Evolutionary conservation across 2,329 filamentous ascomycete genomes (phyloP).

Genomic region (Thermomyces lanuginosus): DNA sequence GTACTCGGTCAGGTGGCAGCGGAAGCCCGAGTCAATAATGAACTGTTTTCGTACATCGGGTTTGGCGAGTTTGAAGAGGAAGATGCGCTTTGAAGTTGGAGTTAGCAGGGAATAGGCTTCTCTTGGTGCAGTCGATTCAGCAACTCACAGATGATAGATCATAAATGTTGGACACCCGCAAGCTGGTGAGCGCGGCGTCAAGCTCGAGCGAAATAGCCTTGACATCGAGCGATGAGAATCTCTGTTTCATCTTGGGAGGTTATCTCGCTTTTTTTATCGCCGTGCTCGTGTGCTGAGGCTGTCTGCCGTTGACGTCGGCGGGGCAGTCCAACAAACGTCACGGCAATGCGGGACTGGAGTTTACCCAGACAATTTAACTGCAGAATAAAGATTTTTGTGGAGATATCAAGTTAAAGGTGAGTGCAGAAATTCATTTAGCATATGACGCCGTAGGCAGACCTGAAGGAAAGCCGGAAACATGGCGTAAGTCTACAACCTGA

Average conservation of each 20-base stretch:
- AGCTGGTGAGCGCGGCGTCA: conserved; percentile 52
- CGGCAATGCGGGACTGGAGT: conserved; percentile 1
- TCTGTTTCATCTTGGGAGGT: conserved; percentile 47
- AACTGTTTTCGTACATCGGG: conserved; percentile 79
- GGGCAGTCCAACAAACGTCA: neutral
- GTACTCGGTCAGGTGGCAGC: conserved; percentile 86
- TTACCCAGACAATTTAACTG: conserved; percentile 1
- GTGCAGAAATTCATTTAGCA: no score
- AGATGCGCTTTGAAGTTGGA: conserved; percentile 47
- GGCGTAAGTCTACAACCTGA: no score
- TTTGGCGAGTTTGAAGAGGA: conserved; percentile 87
- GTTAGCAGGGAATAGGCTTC: neutral
- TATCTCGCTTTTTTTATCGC: no score
- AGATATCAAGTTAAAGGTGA: no score
- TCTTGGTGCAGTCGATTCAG: neutral
- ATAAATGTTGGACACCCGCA: conserved; percentile 86
- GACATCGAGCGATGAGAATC: conserved; percentile 42
- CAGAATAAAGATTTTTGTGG: no score
- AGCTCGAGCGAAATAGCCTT: conserved; percentile 93
- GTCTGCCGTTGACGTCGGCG: neutral
- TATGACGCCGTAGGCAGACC: no score
- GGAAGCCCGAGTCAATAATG: conserved; percentile 86
- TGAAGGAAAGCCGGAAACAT: no score
- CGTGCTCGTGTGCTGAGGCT: conserved; percentile 1
- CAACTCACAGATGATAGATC: conserved; percentile 61